phyloP scores from a whole-genome alignment of 2,329 filamentous ascomycete species.

The Neofusicoccum sp. region DNA sequence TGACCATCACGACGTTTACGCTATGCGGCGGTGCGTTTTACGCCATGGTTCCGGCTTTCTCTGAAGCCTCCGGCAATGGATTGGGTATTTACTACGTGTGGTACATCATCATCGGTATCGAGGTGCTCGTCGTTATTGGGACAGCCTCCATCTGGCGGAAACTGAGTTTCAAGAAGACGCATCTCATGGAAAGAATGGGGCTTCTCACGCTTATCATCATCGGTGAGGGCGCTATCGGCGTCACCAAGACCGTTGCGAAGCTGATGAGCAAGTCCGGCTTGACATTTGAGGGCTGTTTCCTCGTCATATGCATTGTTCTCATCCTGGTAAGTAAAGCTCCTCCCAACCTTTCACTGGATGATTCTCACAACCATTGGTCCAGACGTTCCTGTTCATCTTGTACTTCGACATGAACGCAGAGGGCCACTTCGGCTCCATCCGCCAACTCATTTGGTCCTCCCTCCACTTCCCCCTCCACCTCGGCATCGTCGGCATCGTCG shows the following conservation, averaged over 20 bases:
- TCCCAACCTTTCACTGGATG: too few species aligned
- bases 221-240: conserved; percentile 62
- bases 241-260: conserved; percentile 51
- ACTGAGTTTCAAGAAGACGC: conserved; percentile 60
- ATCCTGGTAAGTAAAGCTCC: conserved; percentile 32
- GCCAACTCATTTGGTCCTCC: conserved; percentile 37
- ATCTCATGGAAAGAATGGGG: conserved; percentile 61
- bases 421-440: conserved; percentile 36
- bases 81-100: conserved; percentile 45
- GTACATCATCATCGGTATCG: conserved; percentile 55
- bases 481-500: conserved; percentile 32
- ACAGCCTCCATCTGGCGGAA: conserved; percentile 56
- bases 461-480: conserved; percentile 37
- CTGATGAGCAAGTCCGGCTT: conserved; percentile 33
- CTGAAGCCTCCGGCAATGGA: conserved; percentile 1
- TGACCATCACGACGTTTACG: conserved; percentile 21
- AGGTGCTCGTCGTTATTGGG: conserved; percentile 53
- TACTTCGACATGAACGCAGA: conserved; percentile 38
- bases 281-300: conserved; percentile 38
- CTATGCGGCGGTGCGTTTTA: conserved; percentile 21
- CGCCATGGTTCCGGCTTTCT: conserved; percentile 22
- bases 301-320: conserved; percentile 41
- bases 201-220: conserved; percentile 64
- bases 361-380: not conserved
- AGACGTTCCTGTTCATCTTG: conserved; percentile 37